Base-by-base conservation (phyloP, 495 filamentous ascomycete genomes). In the Penicillium bialowiezense region DNA sequence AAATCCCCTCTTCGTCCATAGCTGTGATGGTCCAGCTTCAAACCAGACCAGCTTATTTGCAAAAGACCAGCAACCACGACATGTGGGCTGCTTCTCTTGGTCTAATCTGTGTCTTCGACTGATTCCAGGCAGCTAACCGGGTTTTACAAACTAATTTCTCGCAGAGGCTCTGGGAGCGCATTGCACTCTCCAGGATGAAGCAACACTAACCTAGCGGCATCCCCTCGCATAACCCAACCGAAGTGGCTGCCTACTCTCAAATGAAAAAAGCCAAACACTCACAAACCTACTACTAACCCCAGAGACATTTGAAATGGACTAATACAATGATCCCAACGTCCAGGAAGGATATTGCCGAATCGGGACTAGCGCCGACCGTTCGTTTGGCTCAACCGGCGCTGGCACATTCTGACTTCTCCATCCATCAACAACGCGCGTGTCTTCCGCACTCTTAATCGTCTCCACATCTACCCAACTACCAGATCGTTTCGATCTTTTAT, bases 351-450 rank as follows among this genome's bases (percentile, higher is more conserved):
- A 13, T 32, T 58, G 53, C 70, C 67, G 8, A 42, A 67, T 65
- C 52, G 53, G 70, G 67, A 65, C 65, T 74, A 74, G 70, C 65
- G 67, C 43, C 54, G 52, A 53, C 34, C 60, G 51, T 65, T 60
- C 71, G 69, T 69, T 68, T 68, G 67, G 69, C 68, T 56, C 60
- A 63, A 61, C 59, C 68, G 64, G 60, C 60, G 36, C 69, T 58
- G 58, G 66, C 70, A 72, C 71, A 45, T 74, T 71, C 69, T 69
- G 55, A 68, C 69, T 71, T 69, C 71, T 72, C 68, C 71, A 71
- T 68, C 71, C 71, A 74, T 72, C 71, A 73, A 73, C 72, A 73
- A 72, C 67, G 65, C 70, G 70, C 68, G 69, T 69, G 59, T 59
- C 56, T 62, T 44, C 45, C 44, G 51, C 59, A 39, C 59, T 59